phyloP scores from a whole-genome alignment of 2,329 filamentous ascomycete genomes.

The Colletotrichum theobromicola region DNA sequence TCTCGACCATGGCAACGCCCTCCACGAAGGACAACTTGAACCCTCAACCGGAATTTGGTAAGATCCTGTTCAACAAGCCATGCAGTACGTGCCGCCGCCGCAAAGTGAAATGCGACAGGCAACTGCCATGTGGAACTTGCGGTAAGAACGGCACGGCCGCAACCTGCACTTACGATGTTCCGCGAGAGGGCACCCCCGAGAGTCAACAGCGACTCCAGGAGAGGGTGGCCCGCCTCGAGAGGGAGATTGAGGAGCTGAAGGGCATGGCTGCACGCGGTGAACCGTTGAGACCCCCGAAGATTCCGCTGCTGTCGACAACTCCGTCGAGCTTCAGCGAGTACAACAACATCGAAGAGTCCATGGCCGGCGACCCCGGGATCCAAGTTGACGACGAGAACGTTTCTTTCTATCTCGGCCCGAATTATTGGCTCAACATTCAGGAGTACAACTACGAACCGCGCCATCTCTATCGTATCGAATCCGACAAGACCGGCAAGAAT shows the following conservation, averaged over 20 bases:
- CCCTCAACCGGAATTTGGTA: neutral
- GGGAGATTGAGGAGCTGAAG: conserved; percentile 10
- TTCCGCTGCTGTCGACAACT: neutral
- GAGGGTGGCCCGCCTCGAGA: conserved; percentile 13
- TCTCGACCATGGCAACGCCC: neutral
- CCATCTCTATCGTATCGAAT: conserved; percentile 13
- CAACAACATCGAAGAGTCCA: neutral
- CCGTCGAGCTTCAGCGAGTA: neutral
- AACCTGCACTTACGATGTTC: conserved; percentile 9
- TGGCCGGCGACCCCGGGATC: conserved; percentile 12
- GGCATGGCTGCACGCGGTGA: neutral
- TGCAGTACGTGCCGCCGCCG: conserved; percentile 14
- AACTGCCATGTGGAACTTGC: conserved; percentile 16
- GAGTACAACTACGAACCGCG: conserved; percentile 17
- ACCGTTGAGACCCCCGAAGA: neutral
- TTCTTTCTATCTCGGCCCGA: conserved; percentile 19
- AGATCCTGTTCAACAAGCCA: conserved; percentile 13
- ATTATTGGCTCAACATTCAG: conserved; percentile 20
- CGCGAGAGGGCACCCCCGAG: neutral
- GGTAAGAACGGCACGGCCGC: conserved; percentile 10
- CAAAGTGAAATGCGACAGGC: conserved; percentile 21
- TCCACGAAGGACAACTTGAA: neutral
- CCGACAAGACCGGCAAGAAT: conserved; percentile 6
- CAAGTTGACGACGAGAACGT: conserved; percentile 19
- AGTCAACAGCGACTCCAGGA: conserved; percentile 17